phyloP scores from a whole-genome alignment of 2,329 filamentous ascomycete species.

The Claviceps cyperi region DNA sequence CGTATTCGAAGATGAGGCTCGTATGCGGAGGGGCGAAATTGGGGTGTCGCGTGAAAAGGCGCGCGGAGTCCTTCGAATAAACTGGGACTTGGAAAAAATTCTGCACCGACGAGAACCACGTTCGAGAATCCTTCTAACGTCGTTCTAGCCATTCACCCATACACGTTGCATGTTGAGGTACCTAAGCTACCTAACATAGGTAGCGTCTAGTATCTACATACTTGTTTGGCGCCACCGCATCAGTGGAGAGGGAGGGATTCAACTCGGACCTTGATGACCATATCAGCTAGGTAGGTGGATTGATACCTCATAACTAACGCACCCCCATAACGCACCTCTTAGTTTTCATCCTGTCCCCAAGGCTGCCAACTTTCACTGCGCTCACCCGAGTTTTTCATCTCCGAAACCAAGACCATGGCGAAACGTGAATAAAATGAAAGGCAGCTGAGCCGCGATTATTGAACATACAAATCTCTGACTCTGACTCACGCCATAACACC shows the following conservation, averaged over 20 bases:
- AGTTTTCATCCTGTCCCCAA: too few species aligned
- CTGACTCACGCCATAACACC: background rate
- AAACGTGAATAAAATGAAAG: background rate
- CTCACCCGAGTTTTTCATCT: too few species aligned
- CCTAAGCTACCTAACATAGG: background rate
- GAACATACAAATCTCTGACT: background rate
- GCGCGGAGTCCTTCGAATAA: too few species aligned
- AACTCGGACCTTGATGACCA: background rate
- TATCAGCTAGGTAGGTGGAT: too few species aligned
- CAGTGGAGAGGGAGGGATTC: background rate
- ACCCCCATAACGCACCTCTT: too few species aligned
- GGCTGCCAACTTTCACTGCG: too few species aligned
- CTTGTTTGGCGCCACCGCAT: background rate
- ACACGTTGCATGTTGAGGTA: background rate
- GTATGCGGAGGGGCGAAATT: too few species aligned
- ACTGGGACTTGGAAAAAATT: too few species aligned
- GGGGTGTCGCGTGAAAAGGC: too few species aligned
- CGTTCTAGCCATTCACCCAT: background rate
- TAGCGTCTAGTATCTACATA: background rate
- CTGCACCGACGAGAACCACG: background rate
- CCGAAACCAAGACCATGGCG: too few species aligned
- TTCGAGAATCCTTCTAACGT: background rate
- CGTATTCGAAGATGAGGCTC: too few species aligned
- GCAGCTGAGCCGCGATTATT: background rate
- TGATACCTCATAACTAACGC: too few species aligned